Percentiles rank a stretch among this genome's conserved stretches.
These are phyloP conservation scores for Ustilago crameri DNA, from an alignment of 1,284 basidiomycete genomes.

Conservation along the genomic window DNA sequence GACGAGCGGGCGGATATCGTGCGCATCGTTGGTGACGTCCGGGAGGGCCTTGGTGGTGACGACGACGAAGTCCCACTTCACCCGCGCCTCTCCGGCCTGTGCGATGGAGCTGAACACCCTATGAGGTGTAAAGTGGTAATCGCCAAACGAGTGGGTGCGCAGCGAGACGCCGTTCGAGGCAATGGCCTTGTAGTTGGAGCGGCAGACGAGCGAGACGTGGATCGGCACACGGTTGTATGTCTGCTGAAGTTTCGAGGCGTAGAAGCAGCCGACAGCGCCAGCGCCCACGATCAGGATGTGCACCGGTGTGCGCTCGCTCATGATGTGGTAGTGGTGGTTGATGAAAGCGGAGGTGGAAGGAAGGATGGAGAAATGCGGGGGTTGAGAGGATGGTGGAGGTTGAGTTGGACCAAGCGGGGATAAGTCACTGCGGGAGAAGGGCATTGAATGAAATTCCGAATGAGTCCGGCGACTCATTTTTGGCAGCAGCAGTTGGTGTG, in stretches of 20 bases:
- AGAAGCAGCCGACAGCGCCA: constrained; percentile 71
- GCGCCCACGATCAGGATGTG: constrained; percentile 68
- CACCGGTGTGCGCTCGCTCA: constrained; percentile 3
- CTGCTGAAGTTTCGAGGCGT: constrained; percentile 65
- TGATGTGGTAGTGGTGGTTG: neutral
- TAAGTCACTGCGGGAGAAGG: neutral
- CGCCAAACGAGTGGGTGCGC: constrained; percentile 69
- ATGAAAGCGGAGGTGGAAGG: neutral
- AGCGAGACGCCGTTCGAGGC: constrained; percentile 66
- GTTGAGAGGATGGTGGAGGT: neutral
- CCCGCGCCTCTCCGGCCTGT: constrained; percentile 20
- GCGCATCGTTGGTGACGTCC: constrained; percentile 69
- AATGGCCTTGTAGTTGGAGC: constrained; percentile 70
- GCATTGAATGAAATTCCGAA: no score
- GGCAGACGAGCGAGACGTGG: constrained; percentile 69
- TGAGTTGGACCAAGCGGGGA: no score
- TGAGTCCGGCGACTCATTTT: no score
- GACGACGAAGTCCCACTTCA: constrained; percentile 69
- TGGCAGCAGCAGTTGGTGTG: no score
- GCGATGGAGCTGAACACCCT: constrained; percentile 66
- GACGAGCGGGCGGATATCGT: constrained; percentile 65
- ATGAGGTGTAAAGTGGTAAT: constrained; percentile 69
- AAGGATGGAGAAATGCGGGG: neutral
- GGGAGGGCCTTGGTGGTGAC: constrained; percentile 70
- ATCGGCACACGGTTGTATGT: constrained; percentile 20